Base-by-base conservation (phyloP, 345 rosid genomes). In the Lepidium aucheri region DNA sequence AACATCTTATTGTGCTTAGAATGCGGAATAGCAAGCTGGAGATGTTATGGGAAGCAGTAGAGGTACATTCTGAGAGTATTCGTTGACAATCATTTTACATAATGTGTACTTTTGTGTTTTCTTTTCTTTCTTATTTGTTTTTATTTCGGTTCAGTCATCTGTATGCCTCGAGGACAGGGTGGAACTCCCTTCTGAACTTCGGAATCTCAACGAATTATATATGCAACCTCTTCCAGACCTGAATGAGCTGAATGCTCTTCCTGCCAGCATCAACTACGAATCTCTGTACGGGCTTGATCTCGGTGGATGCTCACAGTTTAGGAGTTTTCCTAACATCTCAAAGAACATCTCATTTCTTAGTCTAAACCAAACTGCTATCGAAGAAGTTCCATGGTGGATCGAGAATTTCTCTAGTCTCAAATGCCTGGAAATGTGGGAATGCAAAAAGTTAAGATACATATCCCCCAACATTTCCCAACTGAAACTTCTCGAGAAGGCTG, bases 301-400 rank as follows among this genome's bases (percentile, higher is more conserved):
- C 16, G 53, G 4, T 9, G 40, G 50, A 0, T 74, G 82, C 70
- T 18, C 8, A 34, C 55, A 9, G 18, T 16, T 73, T 32, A 28
- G 9, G 24, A 40, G 33, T 13, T 60, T 73, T 43, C 72, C 72
- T 13, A 42, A 44, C 17, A 52, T 73, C 7, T 42, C 52, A 17
- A 14, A 45, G 0, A 46, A 62, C 47, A 55, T 75, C 41, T 2
- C 39, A 12, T 12, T 22, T 11, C 41, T 69, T 9, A 0, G 7
- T 24, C 30, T 69, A 10, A 32, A n/a, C 40, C 72, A 39, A 6
- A 53, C 65, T 1, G 50, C 61, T 4, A 65, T 71, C 3, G 9
- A 15, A 24, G 66, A 60, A 22, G 50, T 76, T 10, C 62, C 62
- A 3, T 53, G 42, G 36, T 46, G 59, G 12, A 42, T 71, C 53